phyloP scores from a whole-genome alignment of 441 rosid species.

The Aquilaria agallochum region DNA sequence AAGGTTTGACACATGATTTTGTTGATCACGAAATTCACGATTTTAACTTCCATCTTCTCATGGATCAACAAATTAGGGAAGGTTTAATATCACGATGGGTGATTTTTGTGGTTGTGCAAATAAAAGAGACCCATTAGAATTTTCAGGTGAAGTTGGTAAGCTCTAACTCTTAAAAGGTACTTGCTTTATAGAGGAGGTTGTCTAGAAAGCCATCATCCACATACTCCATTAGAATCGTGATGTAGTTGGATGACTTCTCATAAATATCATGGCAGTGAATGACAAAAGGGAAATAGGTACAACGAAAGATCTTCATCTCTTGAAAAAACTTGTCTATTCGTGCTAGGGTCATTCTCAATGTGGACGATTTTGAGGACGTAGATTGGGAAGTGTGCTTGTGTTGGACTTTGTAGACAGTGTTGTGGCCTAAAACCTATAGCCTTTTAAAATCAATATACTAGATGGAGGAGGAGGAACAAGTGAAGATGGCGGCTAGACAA shows the following conservation, averaged over 20 bases:
- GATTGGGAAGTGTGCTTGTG: constrained; percentile 42
- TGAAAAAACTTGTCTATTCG: constrained; percentile 59
- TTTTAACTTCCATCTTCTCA: constrained; percentile 51
- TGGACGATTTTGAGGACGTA: constrained; percentile 67
- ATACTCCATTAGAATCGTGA: constrained; percentile 64
- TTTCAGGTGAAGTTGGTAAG: constrained; percentile 46
- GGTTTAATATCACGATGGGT: constrained; percentile 84
- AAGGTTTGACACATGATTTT: constrained; percentile 56
- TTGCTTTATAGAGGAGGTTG: constrained; percentile 30
- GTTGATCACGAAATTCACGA: constrained; percentile 80
- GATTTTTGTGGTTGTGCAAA: constrained; percentile 57
- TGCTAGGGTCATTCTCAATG: constrained; percentile 46
- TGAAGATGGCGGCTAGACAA: background rate
- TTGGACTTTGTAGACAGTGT: constrained; percentile 58
- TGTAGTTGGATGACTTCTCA: constrained; percentile 56
- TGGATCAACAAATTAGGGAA: constrained; percentile 61
- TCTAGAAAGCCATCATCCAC: constrained; percentile 71
- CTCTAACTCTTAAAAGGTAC: constrained; percentile 39
- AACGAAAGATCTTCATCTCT: constrained; percentile 75
- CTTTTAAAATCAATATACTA: constrained; percentile 49
- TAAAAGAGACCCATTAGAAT: constrained; percentile 54
- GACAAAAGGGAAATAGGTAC: constrained; percentile 57
- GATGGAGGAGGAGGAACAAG: constrained; percentile 14
- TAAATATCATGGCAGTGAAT: constrained; percentile 52
- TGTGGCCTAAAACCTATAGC: constrained; percentile 63